Percentiles rank a stretch among this genome's conserved stretches.
These are phyloP conservation scores for Madurella fahalii DNA, from an alignment of 2,329 filamentous ascomycete species.

Conservation along the genomic window DNA sequence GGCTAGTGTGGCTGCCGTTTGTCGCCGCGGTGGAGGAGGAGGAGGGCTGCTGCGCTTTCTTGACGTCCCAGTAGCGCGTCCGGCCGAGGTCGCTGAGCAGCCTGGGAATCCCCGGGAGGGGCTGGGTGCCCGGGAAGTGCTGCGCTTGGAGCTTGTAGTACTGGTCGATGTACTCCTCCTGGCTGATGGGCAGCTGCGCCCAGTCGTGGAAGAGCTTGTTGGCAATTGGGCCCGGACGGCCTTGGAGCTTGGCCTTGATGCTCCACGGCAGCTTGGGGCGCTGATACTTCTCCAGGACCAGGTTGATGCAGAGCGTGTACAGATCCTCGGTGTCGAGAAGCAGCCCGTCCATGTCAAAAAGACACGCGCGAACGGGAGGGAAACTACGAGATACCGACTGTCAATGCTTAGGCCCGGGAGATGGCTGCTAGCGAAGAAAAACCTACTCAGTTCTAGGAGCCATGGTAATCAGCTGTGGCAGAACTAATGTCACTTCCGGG, in stretches of 20 bases:
- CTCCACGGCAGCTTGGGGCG: slow-evolving; percentile 80
- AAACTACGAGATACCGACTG: slow-evolving; percentile 46
- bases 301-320: slow-evolving; percentile 81
- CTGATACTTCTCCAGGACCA: slow-evolving; percentile 70
- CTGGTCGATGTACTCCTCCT: slow-evolving; percentile 48
- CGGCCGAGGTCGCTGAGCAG: slow-evolving; percentile 60
- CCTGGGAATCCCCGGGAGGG: slow-evolving; percentile 71
- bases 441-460: slow-evolving; percentile 33
- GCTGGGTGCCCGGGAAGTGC: slow-evolving; percentile 69
- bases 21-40: slow-evolving; percentile 11
- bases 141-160: slow-evolving; percentile 61
- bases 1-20: slow-evolving; percentile 20
- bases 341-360: slow-evolving; percentile 98
- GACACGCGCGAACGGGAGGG: slow-evolving; percentile 78
- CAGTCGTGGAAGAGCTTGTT: slow-evolving; percentile 64
- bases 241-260: slow-evolving; percentile 81
- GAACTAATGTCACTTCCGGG: no score
- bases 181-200: slow-evolving; percentile 73
- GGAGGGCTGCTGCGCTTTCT: slow-evolving; percentile 11
- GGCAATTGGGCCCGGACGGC: slow-evolving; percentile 51
- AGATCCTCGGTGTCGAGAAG: slow-evolving; percentile 89
- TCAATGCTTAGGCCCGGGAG: neutral
- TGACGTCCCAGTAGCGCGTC: slow-evolving; percentile 47
- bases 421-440: neutral
- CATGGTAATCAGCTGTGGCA: slow-evolving; percentile 21